phyloP scores from a whole-genome alignment of 176 grass and related monocot genomes.

The Triticum turgidum region DNA sequence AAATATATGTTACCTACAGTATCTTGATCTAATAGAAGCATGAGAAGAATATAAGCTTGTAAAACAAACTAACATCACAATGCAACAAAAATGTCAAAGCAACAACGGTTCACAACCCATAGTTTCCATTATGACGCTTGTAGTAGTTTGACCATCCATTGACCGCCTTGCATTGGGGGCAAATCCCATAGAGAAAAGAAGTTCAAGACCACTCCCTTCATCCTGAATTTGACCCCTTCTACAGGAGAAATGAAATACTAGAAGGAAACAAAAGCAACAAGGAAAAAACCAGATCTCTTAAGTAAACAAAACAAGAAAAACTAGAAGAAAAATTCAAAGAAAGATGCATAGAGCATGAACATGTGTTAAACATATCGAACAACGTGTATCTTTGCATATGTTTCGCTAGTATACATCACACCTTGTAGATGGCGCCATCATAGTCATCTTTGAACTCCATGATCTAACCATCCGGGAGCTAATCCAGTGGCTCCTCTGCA shows the following conservation, averaged over 20 bases:
- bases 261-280: background rate
- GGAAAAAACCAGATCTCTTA: background rate
- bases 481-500: constrained; percentile 6
- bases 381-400: no score
- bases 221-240: constrained; percentile 10
- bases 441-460: constrained; percentile 25
- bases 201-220: constrained; percentile 11
- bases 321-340: no score
- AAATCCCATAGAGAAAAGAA: constrained; percentile 12
- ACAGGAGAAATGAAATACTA: constrained; percentile 46
- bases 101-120: no score
- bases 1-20: no score
- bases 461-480: constrained; percentile 56
- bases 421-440: constrained; percentile 17
- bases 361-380: background rate
- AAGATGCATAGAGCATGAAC: background rate
- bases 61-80: no score
- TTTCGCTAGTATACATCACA: background rate
- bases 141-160: no score
- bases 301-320: background rate
- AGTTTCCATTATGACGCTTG: no score
- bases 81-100: no score
- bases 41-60: no score
- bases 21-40: no score
- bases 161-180: no score